Conservation (phyloP, 768 basidiomycete genomes). For the Amanita rubescens region DNA sequence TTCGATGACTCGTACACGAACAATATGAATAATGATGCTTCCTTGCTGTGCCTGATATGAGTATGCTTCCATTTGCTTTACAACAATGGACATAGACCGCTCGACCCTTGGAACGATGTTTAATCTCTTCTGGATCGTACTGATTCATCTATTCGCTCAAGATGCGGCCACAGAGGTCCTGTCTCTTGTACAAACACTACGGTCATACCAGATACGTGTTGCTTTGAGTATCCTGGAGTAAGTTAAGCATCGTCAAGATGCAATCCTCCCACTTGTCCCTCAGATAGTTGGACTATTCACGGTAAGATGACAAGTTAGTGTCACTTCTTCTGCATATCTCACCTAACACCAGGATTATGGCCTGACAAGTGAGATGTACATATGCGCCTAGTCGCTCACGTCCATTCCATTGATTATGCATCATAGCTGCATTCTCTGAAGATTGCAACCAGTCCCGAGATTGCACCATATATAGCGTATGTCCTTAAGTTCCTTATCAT, state of each 20-base stretch:
- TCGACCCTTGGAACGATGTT: not conserved
- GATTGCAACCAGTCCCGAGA: constrained; percentile 20
- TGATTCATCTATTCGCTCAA: constrained; percentile 25
- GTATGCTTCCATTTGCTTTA: no score
- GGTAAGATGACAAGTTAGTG: not conserved
- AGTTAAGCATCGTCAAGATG: no score
- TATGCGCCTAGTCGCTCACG: not conserved
- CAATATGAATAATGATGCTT: no score
- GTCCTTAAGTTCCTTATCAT: no score
- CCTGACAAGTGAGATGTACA: constrained; percentile 7
- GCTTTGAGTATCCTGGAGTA: constrained; percentile 7
- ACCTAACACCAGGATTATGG: not conserved
- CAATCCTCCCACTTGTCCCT: constrained; percentile 2
- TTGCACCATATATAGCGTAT: constrained; percentile 17
- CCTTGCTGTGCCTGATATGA: no score
- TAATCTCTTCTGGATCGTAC: not conserved
- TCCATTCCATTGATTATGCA: not conserved
- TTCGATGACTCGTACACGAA: no score
- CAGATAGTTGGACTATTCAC: constrained; percentile 6
- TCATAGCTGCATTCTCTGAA: constrained; percentile 9
- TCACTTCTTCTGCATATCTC: not conserved
- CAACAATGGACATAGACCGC: no score
- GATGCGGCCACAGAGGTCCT: constrained; percentile 44
- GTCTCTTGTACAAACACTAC: constrained; percentile 50
- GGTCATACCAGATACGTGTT: constrained; percentile 17